These are phyloP conservation scores for Phellinidium pouzarii DNA, from an alignment of 1,284 basidiomycete species.

Conservation along the genomic window DNA sequence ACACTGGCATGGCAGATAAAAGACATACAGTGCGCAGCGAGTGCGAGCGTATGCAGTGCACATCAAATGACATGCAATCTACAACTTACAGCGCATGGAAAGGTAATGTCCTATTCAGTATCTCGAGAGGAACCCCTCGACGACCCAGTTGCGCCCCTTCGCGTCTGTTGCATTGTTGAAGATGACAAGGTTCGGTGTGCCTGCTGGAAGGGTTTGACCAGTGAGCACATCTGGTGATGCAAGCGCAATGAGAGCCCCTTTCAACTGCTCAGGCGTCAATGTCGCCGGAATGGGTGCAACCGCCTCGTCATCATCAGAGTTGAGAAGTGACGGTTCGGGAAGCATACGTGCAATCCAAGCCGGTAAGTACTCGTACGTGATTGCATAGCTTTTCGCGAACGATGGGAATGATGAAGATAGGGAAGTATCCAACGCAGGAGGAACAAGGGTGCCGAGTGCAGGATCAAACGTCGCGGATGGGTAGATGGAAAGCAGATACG, in stretches of 20 bases:
- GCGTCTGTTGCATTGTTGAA: conserved; percentile 74
- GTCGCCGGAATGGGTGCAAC: conserved; percentile 37
- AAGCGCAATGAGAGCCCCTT: conserved; percentile 64
- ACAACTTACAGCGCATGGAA: neutral
- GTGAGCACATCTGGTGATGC: conserved; percentile 48
- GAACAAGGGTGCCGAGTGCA: conserved; percentile 28
- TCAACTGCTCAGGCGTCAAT: conserved; percentile 63
- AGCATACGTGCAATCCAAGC: conserved; percentile 52
- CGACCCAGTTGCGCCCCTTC: conserved; percentile 12
- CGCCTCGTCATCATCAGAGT: conserved; percentile 25
- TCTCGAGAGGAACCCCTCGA: conserved; percentile 10
- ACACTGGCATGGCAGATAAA: too few relatives aligned
- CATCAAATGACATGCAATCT: neutral
- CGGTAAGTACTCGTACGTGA: conserved; percentile 52
- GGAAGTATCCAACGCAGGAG: conserved; percentile 20
- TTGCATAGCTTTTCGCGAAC: conserved; percentile 40
- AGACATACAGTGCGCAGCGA: too few relatives aligned
- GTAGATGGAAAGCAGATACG: conserved; percentile 81
- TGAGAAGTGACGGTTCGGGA: conserved; percentile 46
- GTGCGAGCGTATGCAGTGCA: neutral
- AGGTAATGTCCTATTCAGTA: neutral
- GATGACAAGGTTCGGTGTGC: conserved; percentile 67
- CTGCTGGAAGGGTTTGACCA: conserved; percentile 35
- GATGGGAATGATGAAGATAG: conserved; percentile 20
- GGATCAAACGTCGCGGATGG: conserved; percentile 57